Conservation (phyloP, 768 basidiomycete genomes). For the Kwoniella shandongensis region DNA sequence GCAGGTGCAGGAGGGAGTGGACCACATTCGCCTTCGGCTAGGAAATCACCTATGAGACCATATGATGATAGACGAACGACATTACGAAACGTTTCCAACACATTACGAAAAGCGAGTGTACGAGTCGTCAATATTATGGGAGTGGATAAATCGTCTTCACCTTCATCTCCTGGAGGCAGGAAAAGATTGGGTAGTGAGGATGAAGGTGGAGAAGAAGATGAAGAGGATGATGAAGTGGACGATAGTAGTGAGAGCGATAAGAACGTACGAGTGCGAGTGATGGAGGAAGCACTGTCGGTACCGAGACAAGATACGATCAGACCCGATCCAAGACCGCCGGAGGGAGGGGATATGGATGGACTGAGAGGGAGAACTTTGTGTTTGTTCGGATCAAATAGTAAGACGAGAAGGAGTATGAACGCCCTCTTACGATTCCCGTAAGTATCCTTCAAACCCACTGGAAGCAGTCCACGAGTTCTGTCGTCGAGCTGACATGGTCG, state of each 20-base stretch:
- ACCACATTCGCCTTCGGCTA: not conserved
- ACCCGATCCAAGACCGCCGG: conserved; percentile 41
- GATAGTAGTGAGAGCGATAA: not conserved
- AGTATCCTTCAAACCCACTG: conserved; percentile 49
- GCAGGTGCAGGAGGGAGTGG: not conserved
- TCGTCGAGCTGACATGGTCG: not conserved
- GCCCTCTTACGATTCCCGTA: conserved; percentile 71
- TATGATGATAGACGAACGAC: conserved; percentile 39
- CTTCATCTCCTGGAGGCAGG: too few relatives aligned
- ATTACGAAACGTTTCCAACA: conserved; percentile 31
- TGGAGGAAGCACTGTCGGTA: conserved; percentile 2
- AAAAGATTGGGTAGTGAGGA: conserved; percentile 20
- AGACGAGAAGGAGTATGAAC: conserved; percentile 65
- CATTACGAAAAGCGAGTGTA: conserved; percentile 38
- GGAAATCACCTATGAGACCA: conserved; percentile 10
- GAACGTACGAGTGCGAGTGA: not conserved
- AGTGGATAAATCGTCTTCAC: not conserved
- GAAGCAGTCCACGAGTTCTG: not conserved
- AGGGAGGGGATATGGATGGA: conserved; percentile 10
- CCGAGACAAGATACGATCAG: conserved; percentile 2
- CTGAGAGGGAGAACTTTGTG: conserved; percentile 79
- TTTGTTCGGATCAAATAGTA: conserved; percentile 69
- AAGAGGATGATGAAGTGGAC: not conserved
- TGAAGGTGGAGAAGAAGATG: conserved; percentile 13
- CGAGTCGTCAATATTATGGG: conserved; percentile 41